Evolutionary conservation across 225 moss, liverwort and hornwort genomes (phyloP).

Genomic region (Rhytidiadelphus loreus): DNA sequence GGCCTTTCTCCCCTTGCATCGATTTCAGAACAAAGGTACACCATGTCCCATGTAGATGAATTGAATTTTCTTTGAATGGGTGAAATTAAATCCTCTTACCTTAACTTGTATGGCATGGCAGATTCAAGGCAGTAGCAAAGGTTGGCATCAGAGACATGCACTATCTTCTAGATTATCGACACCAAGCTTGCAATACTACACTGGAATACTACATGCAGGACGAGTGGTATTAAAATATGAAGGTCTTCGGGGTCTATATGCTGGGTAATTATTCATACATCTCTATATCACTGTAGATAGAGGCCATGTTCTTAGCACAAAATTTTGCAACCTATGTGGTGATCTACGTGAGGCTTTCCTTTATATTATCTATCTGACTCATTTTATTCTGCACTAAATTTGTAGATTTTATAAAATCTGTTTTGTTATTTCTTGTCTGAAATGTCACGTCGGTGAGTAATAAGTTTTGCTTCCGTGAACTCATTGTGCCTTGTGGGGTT

Average conservation of each 20-base stretch:
- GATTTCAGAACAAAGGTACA: neutral
- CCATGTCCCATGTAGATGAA: neutral
- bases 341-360: neutral
- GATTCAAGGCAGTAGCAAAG: conserved; percentile 48
- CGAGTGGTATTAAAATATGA: conserved; percentile 47
- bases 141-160: conserved; percentile 36
- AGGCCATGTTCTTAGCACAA: neutral
- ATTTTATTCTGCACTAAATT: neutral
- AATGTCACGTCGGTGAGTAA: neutral
- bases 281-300: neutral
- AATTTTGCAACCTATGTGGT: neutral
- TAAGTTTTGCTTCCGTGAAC: neutral
- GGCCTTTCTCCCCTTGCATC: neutral
- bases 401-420: neutral
- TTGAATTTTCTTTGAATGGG: neutral
- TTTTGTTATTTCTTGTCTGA: neutral
- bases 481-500: neutral
- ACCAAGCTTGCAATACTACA: conserved; percentile 44
- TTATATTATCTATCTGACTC: neutral
- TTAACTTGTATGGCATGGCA: neutral
- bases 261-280: conserved; percentile 31
- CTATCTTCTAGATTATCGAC: conserved; percentile 16
- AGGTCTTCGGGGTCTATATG: conserved; percentile 49
- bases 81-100: neutral
- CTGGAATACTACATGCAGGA: conserved; percentile 58